phyloP scores from a whole-genome alignment of 1,139 yeast genomes.

The Taiozyma sp. region DNA sequence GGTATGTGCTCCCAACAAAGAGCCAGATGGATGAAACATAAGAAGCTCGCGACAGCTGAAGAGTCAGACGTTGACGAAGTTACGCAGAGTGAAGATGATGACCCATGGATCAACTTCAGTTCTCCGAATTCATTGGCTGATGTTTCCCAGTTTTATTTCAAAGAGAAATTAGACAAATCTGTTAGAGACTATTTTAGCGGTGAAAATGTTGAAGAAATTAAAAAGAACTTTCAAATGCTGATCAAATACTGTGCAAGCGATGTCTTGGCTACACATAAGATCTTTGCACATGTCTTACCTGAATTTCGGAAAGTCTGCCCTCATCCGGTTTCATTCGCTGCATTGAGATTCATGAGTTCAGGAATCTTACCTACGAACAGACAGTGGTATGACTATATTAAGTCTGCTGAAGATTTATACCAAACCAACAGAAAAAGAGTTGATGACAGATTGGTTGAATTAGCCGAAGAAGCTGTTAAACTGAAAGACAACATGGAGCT shows the following conservation, averaged over 20 bases:
- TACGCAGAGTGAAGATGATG: conserved; percentile 26
- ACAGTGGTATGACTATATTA: conserved; percentile 68
- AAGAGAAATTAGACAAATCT: conserved; percentile 58
- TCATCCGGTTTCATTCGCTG: conserved; percentile 94
- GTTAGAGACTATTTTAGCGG: conserved; percentile 60
- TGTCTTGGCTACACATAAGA: conserved; percentile 68
- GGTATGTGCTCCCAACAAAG: conserved; percentile 95
- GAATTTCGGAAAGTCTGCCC: conserved; percentile 64
- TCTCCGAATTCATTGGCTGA: conserved; percentile 77
- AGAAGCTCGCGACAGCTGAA: conserved; percentile 30
- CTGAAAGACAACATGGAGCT: conserved; percentile 30
- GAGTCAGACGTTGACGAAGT: conserved; percentile 19
- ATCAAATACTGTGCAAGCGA: conserved; percentile 84
- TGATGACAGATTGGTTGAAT: conserved; percentile 47
- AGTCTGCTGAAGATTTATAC: conserved; percentile 63
- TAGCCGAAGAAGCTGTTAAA: conserved; percentile 57
- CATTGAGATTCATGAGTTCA: conserved; percentile 70
- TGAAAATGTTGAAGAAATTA: conserved; percentile 46
- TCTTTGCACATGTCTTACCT: conserved; percentile 67
- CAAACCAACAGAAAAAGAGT: conserved; percentile 54
- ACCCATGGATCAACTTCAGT: conserved; percentile 79
- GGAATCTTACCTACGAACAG: conserved; percentile 74
- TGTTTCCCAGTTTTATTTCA: conserved; percentile 79
- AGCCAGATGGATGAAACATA: conserved; percentile 67
- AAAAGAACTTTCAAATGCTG: conserved; percentile 52